These are phyloP conservation scores for Fabrea salina DNA, from an alignment of 169 alveolate species.

Conservation along the genomic window DNA sequence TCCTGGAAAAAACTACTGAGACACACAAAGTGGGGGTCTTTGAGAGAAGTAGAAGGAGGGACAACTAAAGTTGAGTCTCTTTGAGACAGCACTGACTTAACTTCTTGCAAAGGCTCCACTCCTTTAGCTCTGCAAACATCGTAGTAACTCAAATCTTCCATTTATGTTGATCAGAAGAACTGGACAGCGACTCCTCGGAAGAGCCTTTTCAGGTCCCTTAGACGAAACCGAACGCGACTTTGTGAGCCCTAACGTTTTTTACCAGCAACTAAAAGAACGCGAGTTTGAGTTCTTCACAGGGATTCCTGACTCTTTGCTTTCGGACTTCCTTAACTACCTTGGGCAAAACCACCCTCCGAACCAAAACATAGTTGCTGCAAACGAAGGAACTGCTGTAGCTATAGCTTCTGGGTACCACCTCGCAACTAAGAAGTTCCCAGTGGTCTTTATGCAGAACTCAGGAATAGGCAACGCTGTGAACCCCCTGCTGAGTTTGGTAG, in stretches of 20 bases:
- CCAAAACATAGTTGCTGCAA: constrained; percentile 64
- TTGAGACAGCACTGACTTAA: too few species aligned
- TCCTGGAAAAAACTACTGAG: too few species aligned
- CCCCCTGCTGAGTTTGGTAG: constrained; percentile 65
- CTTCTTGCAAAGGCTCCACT: too few species aligned
- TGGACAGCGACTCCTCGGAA: too few species aligned
- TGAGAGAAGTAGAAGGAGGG: too few species aligned
- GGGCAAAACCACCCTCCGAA: not conserved
- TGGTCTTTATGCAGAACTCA: constrained; percentile 65
- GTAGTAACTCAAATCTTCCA: too few species aligned
- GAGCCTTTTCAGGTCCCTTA: not conserved
- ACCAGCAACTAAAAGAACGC: not conserved
- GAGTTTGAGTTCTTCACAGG: constrained; percentile 70
- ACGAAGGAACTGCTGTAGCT: constrained; percentile 70
- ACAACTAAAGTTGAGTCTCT: too few species aligned
- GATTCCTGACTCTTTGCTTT: constrained; percentile 70
- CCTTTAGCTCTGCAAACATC: too few species aligned
- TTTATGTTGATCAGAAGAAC: too few species aligned
- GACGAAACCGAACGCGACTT: not conserved
- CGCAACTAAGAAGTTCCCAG: constrained; percentile 63
- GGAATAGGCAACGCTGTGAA: constrained; percentile 75
- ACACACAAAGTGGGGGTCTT: too few species aligned
- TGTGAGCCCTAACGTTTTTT: not conserved
- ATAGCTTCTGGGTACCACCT: constrained; percentile 74
- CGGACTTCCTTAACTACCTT: constrained; percentile 42